These are phyloP conservation scores for Dictyostelium intermedium DNA, from an alignment of 78 protist genomes.

Conservation along the genomic window DNA sequence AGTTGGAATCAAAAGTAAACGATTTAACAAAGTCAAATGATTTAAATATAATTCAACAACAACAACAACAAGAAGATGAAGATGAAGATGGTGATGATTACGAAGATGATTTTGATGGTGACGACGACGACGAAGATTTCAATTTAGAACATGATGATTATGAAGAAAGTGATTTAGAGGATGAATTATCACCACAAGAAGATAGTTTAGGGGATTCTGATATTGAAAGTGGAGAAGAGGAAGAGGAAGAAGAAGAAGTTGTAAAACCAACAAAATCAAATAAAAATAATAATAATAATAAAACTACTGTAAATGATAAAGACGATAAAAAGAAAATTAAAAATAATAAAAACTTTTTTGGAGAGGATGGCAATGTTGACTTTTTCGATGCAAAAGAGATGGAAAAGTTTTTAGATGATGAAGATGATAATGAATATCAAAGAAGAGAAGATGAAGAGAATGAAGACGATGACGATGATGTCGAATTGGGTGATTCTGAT, in stretches of 20 bases:
- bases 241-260: constrained; percentile 31
- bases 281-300: neutral
- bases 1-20: neutral
- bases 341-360: neutral
- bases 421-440: constrained; percentile 59
- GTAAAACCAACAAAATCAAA: constrained; percentile 2
- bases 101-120: neutral
- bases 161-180: constrained; percentile 24
- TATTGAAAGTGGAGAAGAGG: constrained; percentile 19
- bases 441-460: constrained; percentile 44
- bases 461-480: constrained; percentile 63
- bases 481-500: constrained; percentile 33
- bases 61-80: neutral
- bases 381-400: constrained; percentile 59
- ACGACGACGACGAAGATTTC: constrained; percentile 1
- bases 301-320: neutral
- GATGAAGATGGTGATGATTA: neutral
- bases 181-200: constrained; percentile 44
- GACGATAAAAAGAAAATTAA: neutral
- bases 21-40: neutral
- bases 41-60: neutral
- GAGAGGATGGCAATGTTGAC: neutral
- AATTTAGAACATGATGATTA: neutral
- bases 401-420: constrained; percentile 72
- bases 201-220: constrained; percentile 33